A percentile compares a stretch with the other conserved stretches of the same genome.
Conservation (phyloP, 306 rosid genomes). For the Ochetophila trinervis region DNA sequence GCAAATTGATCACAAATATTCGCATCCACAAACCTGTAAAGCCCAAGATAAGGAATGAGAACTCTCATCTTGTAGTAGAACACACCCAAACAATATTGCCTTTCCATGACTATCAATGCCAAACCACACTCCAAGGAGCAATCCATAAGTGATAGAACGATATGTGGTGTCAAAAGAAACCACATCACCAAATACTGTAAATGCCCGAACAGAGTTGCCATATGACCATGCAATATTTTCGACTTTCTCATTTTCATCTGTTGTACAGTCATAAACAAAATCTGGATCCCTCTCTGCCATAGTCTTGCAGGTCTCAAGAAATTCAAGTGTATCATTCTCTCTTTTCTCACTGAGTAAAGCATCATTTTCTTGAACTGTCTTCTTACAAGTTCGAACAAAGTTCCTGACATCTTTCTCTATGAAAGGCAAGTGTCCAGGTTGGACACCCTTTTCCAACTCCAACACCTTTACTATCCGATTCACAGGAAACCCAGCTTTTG, state of each 20-base stretch:
- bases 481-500: constrained; percentile 72
- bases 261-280: constrained; percentile 42
- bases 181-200: constrained; percentile 52
- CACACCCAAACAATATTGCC: constrained; percentile 48
- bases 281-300: constrained; percentile 43
- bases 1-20: constrained; percentile 36
- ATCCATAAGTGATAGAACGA: constrained; percentile 52
- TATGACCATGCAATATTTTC: constrained; percentile 63
- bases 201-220: constrained; percentile 45
- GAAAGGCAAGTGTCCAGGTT: constrained; percentile 61
- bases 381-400: constrained; percentile 64
- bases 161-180: constrained; percentile 52
- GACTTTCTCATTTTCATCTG: constrained; percentile 45
- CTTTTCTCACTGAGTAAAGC: constrained; percentile 56
- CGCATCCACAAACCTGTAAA: constrained; percentile 54
- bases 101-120: constrained; percentile 56
- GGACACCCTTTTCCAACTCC: constrained; percentile 66
- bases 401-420: constrained; percentile 74
- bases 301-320: constrained; percentile 53
- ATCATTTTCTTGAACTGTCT: constrained; percentile 62
- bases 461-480: constrained; percentile 56
- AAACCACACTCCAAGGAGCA: constrained; percentile 62
- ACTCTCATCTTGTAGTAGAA: constrained; percentile 61
- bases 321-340: constrained; percentile 55
- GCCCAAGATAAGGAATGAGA: constrained; percentile 56